These are phyloP conservation scores for Rosa multiflora DNA, from an alignment of 306 rosid genomes.

Conservation along the genomic window DNA sequence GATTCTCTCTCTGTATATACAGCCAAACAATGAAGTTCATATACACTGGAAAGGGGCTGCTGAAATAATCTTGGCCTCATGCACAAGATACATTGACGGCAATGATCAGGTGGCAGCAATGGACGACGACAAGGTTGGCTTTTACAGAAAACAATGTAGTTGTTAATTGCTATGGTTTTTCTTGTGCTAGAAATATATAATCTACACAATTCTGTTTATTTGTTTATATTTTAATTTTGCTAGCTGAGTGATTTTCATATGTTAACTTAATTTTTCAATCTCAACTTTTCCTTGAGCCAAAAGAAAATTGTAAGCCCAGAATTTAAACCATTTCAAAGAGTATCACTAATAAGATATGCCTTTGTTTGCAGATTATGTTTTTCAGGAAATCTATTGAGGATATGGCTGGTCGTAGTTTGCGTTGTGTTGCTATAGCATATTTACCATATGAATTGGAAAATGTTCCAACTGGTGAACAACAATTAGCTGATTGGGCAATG, in stretches of 20 bases:
- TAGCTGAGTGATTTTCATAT: neutral
- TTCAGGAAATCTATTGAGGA: conserved; percentile 67
- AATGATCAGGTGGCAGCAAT: conserved; percentile 39
- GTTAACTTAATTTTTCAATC: neutral
- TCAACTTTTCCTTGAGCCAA: neutral
- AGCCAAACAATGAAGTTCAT: conserved; percentile 62
- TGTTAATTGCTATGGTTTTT: neutral
- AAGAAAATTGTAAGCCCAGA: neutral
- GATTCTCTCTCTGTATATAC: conserved; percentile 21
- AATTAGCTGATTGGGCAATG: conserved; percentile 63
- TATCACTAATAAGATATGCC: neutral
- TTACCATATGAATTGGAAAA: conserved; percentile 45
- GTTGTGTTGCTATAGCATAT: conserved; percentile 88
- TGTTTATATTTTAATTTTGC: neutral
- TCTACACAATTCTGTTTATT: neutral
- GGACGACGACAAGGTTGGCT: conserved; percentile 69
- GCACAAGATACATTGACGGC: conserved; percentile 50
- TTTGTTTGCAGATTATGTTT: conserved; percentile 40
- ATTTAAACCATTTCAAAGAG: neutral
- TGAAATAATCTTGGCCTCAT: conserved; percentile 65
- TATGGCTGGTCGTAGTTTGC: conserved; percentile 72
- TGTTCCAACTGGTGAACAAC: conserved; percentile 66
- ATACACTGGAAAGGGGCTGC: conserved; percentile 99
- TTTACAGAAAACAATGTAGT: neutral
- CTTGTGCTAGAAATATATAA: neutral